Base-by-base conservation (phyloP, 2,329 filamentous ascomycete genomes). In the Exophiala dermatitidis region DNA sequence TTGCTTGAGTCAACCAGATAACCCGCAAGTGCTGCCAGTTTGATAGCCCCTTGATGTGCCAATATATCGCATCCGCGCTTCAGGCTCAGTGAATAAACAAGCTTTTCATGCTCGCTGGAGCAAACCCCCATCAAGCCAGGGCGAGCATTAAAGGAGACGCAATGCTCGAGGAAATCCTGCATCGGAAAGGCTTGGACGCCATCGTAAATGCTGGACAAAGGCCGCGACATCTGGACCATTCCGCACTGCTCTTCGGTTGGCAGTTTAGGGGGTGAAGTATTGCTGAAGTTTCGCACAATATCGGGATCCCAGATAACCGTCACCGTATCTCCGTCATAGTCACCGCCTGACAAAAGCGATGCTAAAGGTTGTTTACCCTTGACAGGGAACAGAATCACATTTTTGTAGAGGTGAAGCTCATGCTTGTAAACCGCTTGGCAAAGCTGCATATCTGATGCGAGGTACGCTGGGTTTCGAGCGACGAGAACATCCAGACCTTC, bases 291-390 rank as follows among this genome's bases (percentile, higher is more conserved):
- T 1, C 65, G 54, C 0, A 79, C 77, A 0, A 84, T 71, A 3
- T 65, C 65, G 2, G 69, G 67, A 48, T 84, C 80, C 79, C 80
- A 84, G 61, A 78, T 82, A 0, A 82, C 63, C 77, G 80, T 84
- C 30, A 80, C 70, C 2, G 67, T 75, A 52, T 85, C 82, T 0
- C 82, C 82, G 58, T 85, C 82, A 53, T 84, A 84, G 61, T 85
- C 82, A 5, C 82, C 82, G 3, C 81, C 82, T 28, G 82, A 82
- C 0, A 84, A 67, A 63, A 80, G 78, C n/a, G 73, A 72, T 0
- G 80, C 82, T 0, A 82, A 66, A 0, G 82, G 77, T 10, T 70
- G 72, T 5, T 68, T 58, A 0, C 82, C 82, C 52, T 65, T 70
- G 0, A 71, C 72, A 0, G 82, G 69, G 57, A 84, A 83, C 0